Conservation (phyloP, 1,284 basidiomycete genomes). For the Cryptococcus jaspeensis region DNA sequence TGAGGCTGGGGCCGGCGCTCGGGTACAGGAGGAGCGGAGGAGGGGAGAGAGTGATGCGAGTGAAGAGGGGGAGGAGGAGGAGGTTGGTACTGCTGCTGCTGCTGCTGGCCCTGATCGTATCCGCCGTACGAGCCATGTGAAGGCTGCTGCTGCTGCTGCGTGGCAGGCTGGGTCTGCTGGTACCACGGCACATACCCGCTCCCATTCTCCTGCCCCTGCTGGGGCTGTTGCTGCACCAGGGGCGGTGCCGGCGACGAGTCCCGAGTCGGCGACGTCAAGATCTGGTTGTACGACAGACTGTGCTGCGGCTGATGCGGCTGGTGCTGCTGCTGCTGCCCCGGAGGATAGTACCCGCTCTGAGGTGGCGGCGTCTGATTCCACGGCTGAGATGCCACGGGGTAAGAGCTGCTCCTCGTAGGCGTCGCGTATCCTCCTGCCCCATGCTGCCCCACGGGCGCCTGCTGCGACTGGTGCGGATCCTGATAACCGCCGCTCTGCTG, state of each 20-base stretch:
- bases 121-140: slow-evolving; percentile 11
- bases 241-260: background rate
- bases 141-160: slow-evolving; percentile 2
- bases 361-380: slow-evolving; percentile 9
- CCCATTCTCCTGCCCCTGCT: slow-evolving; percentile 4
- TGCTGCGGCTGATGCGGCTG: background rate
- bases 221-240: slow-evolving; percentile 1
- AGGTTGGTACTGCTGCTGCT: slow-evolving; percentile 1
- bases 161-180: slow-evolving; percentile 40
- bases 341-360: slow-evolving; percentile 5
- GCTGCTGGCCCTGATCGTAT: slow-evolving; percentile 3
- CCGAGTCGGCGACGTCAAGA: background rate
- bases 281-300: no score
- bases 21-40: slow-evolving; percentile 23
- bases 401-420: slow-evolving; percentile 11
- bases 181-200: slow-evolving; percentile 45
- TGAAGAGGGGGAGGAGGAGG: slow-evolving; percentile 1
- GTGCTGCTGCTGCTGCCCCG: slow-evolving; percentile 1
- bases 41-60: slow-evolving; percentile 3
- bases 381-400: slow-evolving; percentile 12
- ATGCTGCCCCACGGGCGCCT: no score
- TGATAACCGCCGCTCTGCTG: background rate
- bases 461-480: background rate
- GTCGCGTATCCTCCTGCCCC: no score
- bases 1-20: slow-evolving; percentile 21